Percentiles rank a stretch among this genome's conserved stretches.
Evolutionary conservation across 441 rosid species (phyloP).

Genomic region (Croton setiger): DNA sequence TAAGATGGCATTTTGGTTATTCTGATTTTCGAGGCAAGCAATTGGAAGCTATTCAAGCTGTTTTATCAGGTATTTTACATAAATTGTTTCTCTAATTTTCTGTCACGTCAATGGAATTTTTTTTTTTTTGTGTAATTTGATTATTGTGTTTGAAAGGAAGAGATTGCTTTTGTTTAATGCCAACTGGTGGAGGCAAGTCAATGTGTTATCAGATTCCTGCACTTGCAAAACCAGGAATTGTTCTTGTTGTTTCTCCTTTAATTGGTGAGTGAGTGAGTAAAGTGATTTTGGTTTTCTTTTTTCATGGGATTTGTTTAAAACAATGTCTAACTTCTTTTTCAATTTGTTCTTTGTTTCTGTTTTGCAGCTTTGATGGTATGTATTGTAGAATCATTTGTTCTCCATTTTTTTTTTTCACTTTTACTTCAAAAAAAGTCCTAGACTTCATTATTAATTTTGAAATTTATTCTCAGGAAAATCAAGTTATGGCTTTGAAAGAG

Average conservation of each 20-base stretch:
- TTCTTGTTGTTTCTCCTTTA: slow-evolving; percentile 91
- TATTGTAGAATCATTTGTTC: slow-evolving; percentile 9
- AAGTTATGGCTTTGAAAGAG: slow-evolving; percentile 79
- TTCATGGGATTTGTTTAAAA: neutral
- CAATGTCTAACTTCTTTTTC: slow-evolving; percentile 2
- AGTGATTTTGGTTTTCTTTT: slow-evolving; percentile 1
- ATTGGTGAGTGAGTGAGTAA: slow-evolving; percentile 48
- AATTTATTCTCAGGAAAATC: slow-evolving; percentile 61
- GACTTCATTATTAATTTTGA: neutral
- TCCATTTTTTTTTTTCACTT: neutral
- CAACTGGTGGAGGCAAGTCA: slow-evolving; percentile 97
- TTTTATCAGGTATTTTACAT: slow-evolving; percentile 51
- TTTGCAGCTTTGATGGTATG: slow-evolving; percentile 88
- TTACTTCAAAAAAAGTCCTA: neutral
- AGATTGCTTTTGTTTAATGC: slow-evolving; percentile 97
- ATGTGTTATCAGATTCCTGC: slow-evolving; percentile 97
- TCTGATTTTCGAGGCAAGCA: slow-evolving; percentile 83
- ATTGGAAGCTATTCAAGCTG: slow-evolving; percentile 84
- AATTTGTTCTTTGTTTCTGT: slow-evolving; percentile 20
- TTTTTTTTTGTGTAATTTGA: neutral
- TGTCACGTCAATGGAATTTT: neutral
- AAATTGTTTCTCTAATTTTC: neutral
- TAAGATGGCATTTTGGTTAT: slow-evolving; percentile 94
- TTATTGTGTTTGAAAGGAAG: slow-evolving; percentile 48
- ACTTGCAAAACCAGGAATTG: slow-evolving; percentile 80